Evolutionary conservation across 2,329 filamentous ascomycete species (phyloP).

Genomic region (Botrytis medusae): DNA sequence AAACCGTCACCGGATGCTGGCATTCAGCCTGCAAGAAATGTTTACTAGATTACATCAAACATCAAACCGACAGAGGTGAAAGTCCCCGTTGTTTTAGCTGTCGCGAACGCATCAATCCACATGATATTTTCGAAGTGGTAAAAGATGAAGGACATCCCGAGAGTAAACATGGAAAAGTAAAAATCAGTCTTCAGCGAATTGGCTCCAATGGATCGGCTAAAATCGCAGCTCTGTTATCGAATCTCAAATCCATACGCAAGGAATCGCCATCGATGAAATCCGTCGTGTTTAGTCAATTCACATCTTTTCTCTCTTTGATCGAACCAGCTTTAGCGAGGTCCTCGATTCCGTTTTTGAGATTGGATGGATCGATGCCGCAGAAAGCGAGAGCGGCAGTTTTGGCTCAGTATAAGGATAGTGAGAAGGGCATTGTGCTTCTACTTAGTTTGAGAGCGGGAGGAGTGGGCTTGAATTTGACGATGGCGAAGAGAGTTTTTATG

Average conservation of each 20-base stretch:
- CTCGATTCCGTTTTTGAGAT: constrained; percentile 77
- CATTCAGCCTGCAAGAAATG: constrained; percentile 96
- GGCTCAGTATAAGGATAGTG: constrained; percentile 62
- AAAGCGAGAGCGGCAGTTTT: constrained; percentile 80
- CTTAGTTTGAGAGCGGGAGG: constrained; percentile 87
- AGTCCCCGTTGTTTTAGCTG: constrained; percentile 87
- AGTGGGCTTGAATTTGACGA: constrained; percentile 89
- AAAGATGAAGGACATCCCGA: constrained; percentile 66
- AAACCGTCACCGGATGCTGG: constrained; percentile 95
- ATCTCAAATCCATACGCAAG: constrained; percentile 68
- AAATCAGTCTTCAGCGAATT: constrained; percentile 60
- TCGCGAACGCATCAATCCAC: constrained; percentile 74
- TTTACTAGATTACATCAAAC: constrained; percentile 83
- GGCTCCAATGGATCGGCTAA: constrained; percentile 79
- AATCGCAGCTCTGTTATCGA: constrained; percentile 73
- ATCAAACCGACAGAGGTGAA: constrained; percentile 75
- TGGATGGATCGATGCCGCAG: constrained; percentile 89
- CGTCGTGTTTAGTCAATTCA: constrained; percentile 96
- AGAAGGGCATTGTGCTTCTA: constrained; percentile 71
- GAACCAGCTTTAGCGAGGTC: constrained; percentile 72
- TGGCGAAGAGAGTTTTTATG: constrained; percentile 89
- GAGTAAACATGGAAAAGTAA: constrained; percentile 46
- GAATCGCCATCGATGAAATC: constrained; percentile 73
- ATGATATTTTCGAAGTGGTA: constrained; percentile 91
- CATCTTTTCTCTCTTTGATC: constrained; percentile 90